phyloP scores from a whole-genome alignment of 208 protist species.

The Strigomonas culicis region DNA sequence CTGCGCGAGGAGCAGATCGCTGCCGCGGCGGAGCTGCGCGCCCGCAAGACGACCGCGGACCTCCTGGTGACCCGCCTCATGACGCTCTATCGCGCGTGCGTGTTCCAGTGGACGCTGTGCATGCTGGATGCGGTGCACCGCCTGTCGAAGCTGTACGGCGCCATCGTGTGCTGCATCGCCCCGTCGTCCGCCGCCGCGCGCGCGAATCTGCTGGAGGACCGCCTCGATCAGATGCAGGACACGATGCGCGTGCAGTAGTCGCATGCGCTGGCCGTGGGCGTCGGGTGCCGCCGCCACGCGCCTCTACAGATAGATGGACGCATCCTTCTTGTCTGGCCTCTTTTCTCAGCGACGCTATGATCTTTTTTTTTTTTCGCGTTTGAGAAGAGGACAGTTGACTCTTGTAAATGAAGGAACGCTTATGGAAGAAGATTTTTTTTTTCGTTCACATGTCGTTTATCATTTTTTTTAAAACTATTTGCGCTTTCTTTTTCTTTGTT shows the following conservation, averaged over 20 bases:
- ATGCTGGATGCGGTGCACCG: background rate
- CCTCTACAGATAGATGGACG: background rate
- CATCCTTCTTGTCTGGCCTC: background rate
- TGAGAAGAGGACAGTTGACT: background rate
- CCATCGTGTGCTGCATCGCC: background rate
- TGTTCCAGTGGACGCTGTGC: conserved; percentile 6
- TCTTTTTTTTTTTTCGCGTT: conserved; percentile 10
- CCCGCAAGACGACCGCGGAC: conserved; percentile 9
- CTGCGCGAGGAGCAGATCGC: conserved; percentile 33
- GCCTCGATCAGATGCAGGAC: background rate
- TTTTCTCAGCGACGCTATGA: background rate
- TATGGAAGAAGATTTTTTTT: no score
- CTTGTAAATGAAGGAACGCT: no score
- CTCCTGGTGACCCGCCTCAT: background rate
- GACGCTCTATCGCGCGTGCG: background rate
- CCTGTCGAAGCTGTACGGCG: background rate
- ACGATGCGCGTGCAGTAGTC: conserved; percentile 2
- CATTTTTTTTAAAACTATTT: background rate
- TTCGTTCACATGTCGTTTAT: background rate
- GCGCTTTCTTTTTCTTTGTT: background rate
- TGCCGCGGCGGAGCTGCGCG: conserved; percentile 27
- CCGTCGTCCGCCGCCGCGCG: no score
- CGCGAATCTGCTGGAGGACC: conserved; percentile 1
- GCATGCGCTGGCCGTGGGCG: no score
- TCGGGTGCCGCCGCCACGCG: no score